These are phyloP conservation scores for Nakaseomyces nivariensis DNA, from an alignment of 1,139 yeast species.

Conservation along the genomic window DNA sequence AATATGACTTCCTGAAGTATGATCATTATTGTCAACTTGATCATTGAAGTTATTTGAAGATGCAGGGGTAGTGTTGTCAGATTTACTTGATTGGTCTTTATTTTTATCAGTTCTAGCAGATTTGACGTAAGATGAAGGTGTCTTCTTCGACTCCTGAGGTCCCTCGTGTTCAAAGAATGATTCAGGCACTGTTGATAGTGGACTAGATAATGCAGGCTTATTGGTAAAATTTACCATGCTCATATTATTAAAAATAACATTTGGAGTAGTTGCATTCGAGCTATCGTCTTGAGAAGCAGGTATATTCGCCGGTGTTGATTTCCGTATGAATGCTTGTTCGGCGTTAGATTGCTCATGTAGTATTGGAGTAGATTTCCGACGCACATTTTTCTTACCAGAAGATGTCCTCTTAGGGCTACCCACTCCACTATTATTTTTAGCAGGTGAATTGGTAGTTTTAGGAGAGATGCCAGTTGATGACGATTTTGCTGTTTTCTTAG, in stretches of 20 bases:
- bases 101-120: background rate
- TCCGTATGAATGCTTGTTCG: background rate
- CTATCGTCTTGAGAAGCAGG: background rate
- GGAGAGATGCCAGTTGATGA: background rate
- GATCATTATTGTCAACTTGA: background rate
- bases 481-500: background rate
- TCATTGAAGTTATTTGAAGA: background rate
- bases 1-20: background rate
- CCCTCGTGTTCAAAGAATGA: constrained; percentile 4
- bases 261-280: background rate
- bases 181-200: constrained; percentile 15
- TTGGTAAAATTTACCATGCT: constrained; percentile 3
- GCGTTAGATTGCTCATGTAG: background rate
- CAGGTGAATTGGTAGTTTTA: background rate
- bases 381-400: background rate
- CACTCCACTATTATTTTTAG: background rate
- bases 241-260: background rate
- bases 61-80: constrained; percentile 6
- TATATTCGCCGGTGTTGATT: background rate
- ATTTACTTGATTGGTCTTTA: constrained; percentile 4
- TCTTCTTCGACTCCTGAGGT: background rate
- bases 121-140: background rate
- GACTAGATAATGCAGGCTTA: constrained; percentile 11
- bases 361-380: constrained; percentile 1
- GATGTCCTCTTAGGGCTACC: background rate